These are phyloP conservation scores for Tylopilus orsonianus DNA, from an alignment of 1,284 basidiomycete species.

Conservation along the genomic window DNA sequence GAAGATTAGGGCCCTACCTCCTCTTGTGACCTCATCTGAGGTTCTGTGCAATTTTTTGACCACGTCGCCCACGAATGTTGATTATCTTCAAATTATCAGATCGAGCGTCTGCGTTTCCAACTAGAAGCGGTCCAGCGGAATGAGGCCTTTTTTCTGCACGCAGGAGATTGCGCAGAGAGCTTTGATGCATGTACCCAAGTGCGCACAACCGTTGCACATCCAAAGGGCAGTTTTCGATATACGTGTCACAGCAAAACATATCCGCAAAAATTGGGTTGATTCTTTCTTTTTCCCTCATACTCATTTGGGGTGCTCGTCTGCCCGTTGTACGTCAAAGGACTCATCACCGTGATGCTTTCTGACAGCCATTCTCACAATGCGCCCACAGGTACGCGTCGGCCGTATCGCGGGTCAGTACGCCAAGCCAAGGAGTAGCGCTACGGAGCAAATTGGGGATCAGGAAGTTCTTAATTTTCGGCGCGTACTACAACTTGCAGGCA, in stretches of 20 bases:
- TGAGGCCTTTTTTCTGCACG: slow-evolving; percentile 92
- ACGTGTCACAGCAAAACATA: slow-evolving; percentile 73
- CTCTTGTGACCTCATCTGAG: slow-evolving; percentile 87
- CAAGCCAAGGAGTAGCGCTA: slow-evolving; percentile 88
- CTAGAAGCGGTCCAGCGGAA: slow-evolving; percentile 80
- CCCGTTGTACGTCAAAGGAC: slow-evolving; percentile 63
- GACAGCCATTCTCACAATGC: slow-evolving; percentile 9
- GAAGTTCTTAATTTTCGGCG: slow-evolving; percentile 82
- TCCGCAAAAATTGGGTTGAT: slow-evolving; percentile 93
- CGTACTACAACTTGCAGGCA: slow-evolving; percentile 19
- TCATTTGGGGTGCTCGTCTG: slow-evolving; percentile 89
- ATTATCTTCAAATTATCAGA: slow-evolving; percentile 45
- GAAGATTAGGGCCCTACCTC: slow-evolving; percentile 77
- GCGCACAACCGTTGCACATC: not conserved
- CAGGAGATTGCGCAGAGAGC: slow-evolving; percentile 96
- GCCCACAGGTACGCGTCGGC: slow-evolving; percentile 75
- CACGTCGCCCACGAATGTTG: slow-evolving; percentile 3
- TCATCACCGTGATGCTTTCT: not conserved
- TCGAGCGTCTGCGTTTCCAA: slow-evolving; percentile 83
- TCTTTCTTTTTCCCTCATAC: slow-evolving; percentile 91
- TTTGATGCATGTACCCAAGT: slow-evolving; percentile 90
- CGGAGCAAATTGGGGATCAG: slow-evolving; percentile 72
- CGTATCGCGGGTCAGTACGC: slow-evolving; percentile 97
- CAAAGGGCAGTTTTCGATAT: not conserved
- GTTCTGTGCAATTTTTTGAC: slow-evolving; percentile 38